These are phyloP conservation scores for Pichia ethanolica DNA, from an alignment of 805 yeast species.

Conservation along the genomic window DNA sequence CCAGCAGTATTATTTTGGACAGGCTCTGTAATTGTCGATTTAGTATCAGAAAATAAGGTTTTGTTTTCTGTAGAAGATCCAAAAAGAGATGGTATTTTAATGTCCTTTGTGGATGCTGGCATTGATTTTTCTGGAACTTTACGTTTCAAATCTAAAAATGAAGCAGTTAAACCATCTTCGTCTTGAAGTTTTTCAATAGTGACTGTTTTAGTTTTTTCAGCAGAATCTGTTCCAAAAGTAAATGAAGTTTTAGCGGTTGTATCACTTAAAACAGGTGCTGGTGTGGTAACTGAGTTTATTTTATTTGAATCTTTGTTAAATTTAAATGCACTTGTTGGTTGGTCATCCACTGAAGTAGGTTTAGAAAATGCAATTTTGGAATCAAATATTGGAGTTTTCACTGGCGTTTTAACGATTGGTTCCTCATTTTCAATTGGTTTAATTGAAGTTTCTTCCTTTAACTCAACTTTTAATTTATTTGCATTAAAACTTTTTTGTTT, in stretches of 20 bases:
- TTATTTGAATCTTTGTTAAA: background rate
- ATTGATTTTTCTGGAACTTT: no score
- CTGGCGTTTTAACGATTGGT: background rate
- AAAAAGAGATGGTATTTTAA: no score
- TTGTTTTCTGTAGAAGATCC: no score
- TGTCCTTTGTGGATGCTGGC: no score
- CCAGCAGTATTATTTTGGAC: no score
- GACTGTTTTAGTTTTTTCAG: background rate
- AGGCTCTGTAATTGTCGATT: no score
- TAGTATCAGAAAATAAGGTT: no score
- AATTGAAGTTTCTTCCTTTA: background rate
- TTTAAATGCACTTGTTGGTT: conserved; percentile 3
- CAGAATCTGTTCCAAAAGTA: background rate
- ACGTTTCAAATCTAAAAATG: no score
- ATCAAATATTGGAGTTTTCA: background rate
- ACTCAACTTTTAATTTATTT: background rate
- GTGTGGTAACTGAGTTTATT: background rate
- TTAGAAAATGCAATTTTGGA: no score
- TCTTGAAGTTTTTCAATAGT: background rate
- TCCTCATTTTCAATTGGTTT: background rate
- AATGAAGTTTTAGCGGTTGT: background rate
- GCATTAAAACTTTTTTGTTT: conserved; percentile 8
- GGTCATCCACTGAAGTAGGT: background rate
- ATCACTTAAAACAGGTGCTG: background rate
- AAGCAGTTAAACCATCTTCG: background rate